Percentiles rank a stretch among this genome's conserved stretches.
Evolutionary conservation across 768 basidiomycete genomes (phyloP).

Genomic region (Melanogaster broomeanus): DNA sequence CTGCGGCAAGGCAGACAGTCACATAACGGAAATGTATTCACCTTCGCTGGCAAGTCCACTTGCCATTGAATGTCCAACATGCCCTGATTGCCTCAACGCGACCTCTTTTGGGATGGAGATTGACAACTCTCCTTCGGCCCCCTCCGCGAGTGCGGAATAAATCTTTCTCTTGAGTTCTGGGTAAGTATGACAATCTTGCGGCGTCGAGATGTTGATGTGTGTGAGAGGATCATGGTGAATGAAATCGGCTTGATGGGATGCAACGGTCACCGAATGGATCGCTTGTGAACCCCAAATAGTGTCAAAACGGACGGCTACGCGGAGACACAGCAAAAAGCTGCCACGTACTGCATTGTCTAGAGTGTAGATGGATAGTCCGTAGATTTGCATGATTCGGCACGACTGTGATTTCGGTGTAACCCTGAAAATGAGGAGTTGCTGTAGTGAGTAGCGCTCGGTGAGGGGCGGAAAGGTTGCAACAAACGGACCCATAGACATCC

Average conservation of each 20-base stretch:
- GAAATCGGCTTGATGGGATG: conserved; percentile 73
- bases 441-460: conserved; percentile 21
- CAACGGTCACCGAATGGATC: conserved; percentile 73
- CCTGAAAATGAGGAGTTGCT: conserved; percentile 45
- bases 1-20: not conserved
- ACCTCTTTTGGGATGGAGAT: conserved; percentile 83
- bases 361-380: conserved; percentile 84
- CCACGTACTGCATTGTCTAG: conserved; percentile 79
- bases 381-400: conserved; percentile 79
- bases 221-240: conserved; percentile 74
- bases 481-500: conserved; percentile 78
- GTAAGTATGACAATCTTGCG: conserved; percentile 82
- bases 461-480: conserved; percentile 21
- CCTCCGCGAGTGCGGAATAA: conserved; percentile 87
- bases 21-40: conserved; percentile 29
- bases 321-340: not conserved
- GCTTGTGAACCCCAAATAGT: conserved; percentile 41
- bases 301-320: conserved; percentile 24
- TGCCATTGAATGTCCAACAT: conserved; percentile 35
- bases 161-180: conserved; percentile 92
- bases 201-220: conserved; percentile 63
- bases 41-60: conserved; percentile 58
- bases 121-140: conserved; percentile 92
- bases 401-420: conserved; percentile 91
- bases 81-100: conserved; percentile 59